These are phyloP conservation scores for Lumnitzera racemosa DNA, from an alignment of 345 rosid species.

Conservation along the genomic window DNA sequence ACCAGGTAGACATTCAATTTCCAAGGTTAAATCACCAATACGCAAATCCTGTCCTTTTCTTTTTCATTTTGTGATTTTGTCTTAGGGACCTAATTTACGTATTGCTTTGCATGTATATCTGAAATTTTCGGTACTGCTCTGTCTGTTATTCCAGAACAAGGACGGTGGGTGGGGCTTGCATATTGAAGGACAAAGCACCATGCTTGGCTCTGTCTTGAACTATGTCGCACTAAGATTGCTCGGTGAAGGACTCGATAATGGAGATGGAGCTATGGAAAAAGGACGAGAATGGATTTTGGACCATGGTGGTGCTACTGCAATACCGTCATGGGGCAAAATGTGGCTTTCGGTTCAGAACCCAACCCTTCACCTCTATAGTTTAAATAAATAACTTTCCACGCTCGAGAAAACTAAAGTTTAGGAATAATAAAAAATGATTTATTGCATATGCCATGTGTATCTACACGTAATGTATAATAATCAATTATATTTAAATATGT, in stretches of 20 bases:
- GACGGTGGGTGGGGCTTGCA: slow-evolving; percentile 99
- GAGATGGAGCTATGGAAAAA: slow-evolving; percentile 72
- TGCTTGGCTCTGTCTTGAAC: slow-evolving; percentile 88
- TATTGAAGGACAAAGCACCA: slow-evolving; percentile 95
- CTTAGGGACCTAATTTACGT: too few species aligned
- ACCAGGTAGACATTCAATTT: slow-evolving; percentile 47
- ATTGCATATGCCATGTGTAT: too few species aligned
- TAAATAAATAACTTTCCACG: too few species aligned
- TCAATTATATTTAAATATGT: too few species aligned
- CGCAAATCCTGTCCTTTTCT: too few species aligned
- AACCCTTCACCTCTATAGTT: slow-evolving; percentile 9
- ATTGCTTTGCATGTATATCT: background rate
- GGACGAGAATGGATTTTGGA: slow-evolving; percentile 79
- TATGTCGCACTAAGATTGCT: slow-evolving; percentile 87
- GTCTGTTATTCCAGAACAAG: slow-evolving; percentile 45
- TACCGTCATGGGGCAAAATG: slow-evolving; percentile 96
- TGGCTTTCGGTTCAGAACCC: slow-evolving; percentile 88
- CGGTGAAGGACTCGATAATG: slow-evolving; percentile 88
- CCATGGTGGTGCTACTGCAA: slow-evolving; percentile 89
- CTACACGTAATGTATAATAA: too few species aligned
- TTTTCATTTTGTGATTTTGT: too few species aligned
- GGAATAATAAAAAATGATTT: too few species aligned
- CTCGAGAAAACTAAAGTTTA: too few species aligned
- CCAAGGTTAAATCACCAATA: too few species aligned
- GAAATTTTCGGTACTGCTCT: background rate